Conservation (phyloP, 129 eudicot genomes). For the Arctium minus region DNA sequence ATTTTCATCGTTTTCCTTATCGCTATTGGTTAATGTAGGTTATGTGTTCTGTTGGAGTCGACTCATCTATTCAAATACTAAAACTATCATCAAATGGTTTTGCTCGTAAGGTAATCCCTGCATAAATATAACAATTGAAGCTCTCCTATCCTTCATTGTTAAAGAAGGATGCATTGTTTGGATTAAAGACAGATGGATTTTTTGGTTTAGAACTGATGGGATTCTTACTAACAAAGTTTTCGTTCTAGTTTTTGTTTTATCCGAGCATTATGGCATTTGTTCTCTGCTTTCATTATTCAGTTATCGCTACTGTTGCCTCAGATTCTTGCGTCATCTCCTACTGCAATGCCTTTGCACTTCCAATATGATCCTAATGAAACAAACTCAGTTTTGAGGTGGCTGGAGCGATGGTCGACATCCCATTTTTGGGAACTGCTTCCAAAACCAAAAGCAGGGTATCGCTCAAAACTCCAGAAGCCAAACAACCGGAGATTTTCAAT, state of each 20-base stretch:
- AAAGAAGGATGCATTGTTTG: no score
- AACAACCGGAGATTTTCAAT: constrained; percentile 24
- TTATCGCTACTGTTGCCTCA: constrained; percentile 11
- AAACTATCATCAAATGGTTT: constrained; percentile 36
- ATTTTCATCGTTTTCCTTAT: no score
- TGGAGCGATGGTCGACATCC: constrained; percentile 52
- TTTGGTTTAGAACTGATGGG: background rate
- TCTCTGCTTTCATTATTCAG: background rate
- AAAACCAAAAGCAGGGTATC: constrained; percentile 18
- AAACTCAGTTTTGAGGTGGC: constrained; percentile 48
- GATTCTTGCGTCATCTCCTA: constrained; percentile 40
- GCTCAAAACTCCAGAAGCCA: constrained; percentile 19
- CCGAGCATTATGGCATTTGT: background rate
- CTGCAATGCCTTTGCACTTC: constrained; percentile 41
- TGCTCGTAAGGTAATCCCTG: constrained; percentile 35
- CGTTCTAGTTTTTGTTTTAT: background rate
- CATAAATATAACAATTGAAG: no score
- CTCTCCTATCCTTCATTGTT: no score
- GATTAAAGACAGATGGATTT: background rate
- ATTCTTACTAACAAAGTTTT: background rate
- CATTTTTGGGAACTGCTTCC: constrained; percentile 37
- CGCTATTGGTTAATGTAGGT: constrained; percentile 3
- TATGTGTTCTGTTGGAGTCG: constrained; percentile 6
- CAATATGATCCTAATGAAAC: constrained; percentile 37
- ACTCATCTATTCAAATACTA: constrained; percentile 9